phyloP scores from a whole-genome alignment of 352 stramenopile genomes.

The Phytophthora aleatoria region DNA sequence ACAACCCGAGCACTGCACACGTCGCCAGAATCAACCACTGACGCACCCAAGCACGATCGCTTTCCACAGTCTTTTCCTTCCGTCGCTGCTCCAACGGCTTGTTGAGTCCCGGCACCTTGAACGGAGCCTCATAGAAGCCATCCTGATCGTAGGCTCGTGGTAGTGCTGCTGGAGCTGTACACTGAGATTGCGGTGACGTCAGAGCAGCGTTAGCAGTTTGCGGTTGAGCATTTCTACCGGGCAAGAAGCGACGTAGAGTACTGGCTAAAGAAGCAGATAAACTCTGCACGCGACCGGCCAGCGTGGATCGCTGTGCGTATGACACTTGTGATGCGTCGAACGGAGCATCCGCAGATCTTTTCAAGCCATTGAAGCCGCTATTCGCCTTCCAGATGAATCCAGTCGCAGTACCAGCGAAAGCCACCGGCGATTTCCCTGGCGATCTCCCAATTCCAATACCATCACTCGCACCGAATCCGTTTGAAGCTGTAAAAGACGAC shows the following conservation, averaged over 20 bases:
- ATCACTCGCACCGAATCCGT: slow-evolving; percentile 17
- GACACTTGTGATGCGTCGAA: slow-evolving; percentile 11
- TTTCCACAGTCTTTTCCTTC: slow-evolving; percentile 14
- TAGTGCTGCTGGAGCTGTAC: slow-evolving; percentile 39
- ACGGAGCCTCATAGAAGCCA: slow-evolving; percentile 42
- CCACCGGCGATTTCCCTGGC: slow-evolving; percentile 20
- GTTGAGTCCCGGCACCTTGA: slow-evolving; percentile 27
- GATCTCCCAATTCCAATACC: slow-evolving; percentile 12
- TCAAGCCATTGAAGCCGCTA: slow-evolving; percentile 18
- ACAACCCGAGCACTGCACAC: slow-evolving; percentile 41
- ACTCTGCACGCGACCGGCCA: slow-evolving; percentile 43
- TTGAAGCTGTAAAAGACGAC: slow-evolving; percentile 12
- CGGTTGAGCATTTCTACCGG: slow-evolving; percentile 15
- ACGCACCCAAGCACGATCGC: slow-evolving; percentile 18
- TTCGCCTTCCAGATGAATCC: slow-evolving; percentile 25
- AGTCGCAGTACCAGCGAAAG: slow-evolving; percentile 20
- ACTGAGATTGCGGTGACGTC: slow-evolving; percentile 55
- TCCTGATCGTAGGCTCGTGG: slow-evolving; percentile 50
- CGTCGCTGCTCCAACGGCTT: slow-evolving; percentile 21
- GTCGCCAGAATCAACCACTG: slow-evolving; percentile 36
- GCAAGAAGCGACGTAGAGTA: slow-evolving; percentile 44
- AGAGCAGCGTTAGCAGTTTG: slow-evolving; percentile 10
- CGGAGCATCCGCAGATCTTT: slow-evolving; percentile 9
- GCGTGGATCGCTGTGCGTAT: slow-evolving; percentile 17
- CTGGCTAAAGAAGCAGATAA: slow-evolving; percentile 47